A percentile compares a stretch with the other conserved stretches of the same genome.
These are phyloP conservation scores for Chlamydomonas urium DNA, from an alignment of 139 green algal species.

Conservation along the genomic window DNA sequence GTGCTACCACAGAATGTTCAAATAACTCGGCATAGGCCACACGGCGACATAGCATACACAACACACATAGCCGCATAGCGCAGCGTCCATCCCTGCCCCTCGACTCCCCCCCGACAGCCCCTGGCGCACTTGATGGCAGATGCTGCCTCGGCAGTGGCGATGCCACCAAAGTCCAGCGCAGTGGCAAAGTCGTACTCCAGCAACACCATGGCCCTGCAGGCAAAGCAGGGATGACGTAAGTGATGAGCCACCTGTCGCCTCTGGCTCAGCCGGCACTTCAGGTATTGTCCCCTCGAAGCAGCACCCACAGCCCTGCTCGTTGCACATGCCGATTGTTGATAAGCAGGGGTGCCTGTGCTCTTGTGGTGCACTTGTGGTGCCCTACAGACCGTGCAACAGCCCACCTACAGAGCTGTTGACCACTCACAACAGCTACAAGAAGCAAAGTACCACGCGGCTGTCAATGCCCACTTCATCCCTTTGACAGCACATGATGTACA, in stretches of 20 bases:
- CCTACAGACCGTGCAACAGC: neutral
- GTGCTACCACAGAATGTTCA: no score
- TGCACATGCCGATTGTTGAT: no score
- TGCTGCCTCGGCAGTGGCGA: slow-evolving; percentile 54
- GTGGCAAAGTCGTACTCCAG: slow-evolving; percentile 56
- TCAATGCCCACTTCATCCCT: neutral
- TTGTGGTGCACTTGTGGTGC: neutral
- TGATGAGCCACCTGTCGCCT: neutral
- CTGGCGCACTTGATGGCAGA: slow-evolving; percentile 47
- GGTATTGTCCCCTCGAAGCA: neutral
- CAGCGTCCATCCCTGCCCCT: no score
- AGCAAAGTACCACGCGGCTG: neutral
- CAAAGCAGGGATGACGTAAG: neutral
- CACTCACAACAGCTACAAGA: neutral
- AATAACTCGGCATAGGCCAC: no score
- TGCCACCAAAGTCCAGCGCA: slow-evolving; percentile 75
- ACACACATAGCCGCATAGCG: no score
- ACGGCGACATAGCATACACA: no score
- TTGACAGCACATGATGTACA: neutral
- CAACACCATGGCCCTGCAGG: slow-evolving; percentile 41
- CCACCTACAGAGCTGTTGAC: neutral
- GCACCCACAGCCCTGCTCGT: neutral
- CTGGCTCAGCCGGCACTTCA: neutral
- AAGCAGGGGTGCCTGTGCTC: no score
- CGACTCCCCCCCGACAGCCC: no score